These are phyloP conservation scores for Casuarina glauca DNA, from an alignment of 306 rosid genomes.

Conservation along the genomic window DNA sequence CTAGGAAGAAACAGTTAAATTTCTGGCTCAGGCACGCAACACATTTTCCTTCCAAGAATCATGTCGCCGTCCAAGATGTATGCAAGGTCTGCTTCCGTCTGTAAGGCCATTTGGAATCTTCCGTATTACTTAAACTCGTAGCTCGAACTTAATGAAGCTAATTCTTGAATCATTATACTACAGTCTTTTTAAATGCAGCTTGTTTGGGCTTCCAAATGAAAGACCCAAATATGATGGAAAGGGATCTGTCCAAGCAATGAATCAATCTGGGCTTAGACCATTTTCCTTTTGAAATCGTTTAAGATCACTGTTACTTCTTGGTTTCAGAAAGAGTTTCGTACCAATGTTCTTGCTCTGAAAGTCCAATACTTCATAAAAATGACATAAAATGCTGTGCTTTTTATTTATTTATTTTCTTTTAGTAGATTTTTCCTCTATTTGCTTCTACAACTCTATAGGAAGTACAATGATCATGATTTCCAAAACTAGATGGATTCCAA, in stretches of 20 bases:
- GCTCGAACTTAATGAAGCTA: conserved; percentile 76
- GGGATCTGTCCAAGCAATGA: conserved; percentile 78
- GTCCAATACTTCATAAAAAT: conserved; percentile 43
- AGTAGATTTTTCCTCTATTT: no score
- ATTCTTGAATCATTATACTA: conserved; percentile 81
- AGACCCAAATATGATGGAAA: conserved; percentile 98
- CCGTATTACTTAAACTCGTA: conserved; percentile 98
- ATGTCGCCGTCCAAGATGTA: conserved; percentile 88
- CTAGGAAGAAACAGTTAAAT: no score
- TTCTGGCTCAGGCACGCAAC: no score
- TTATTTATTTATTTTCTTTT: no score
- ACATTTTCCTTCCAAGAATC: conserved; percentile 90
- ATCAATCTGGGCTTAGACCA: conserved; percentile 84
- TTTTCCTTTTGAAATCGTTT: conserved; percentile 92
- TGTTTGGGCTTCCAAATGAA: conserved; percentile 94
- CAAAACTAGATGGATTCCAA: no score
- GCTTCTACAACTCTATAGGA: no score
- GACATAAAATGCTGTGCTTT: no score
- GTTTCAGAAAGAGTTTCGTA: conserved; percentile 60
- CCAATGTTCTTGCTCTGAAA: conserved; percentile 60
- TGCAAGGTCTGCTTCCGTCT: conserved; percentile 82
- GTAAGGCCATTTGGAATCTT: conserved; percentile 90
- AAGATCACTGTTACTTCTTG: conserved; percentile 72
- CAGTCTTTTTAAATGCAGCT: conserved; percentile 65
- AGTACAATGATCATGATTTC: no score